Base-by-base conservation (phyloP, 257 asterid genomes). In the Gentiana straminea region DNA sequence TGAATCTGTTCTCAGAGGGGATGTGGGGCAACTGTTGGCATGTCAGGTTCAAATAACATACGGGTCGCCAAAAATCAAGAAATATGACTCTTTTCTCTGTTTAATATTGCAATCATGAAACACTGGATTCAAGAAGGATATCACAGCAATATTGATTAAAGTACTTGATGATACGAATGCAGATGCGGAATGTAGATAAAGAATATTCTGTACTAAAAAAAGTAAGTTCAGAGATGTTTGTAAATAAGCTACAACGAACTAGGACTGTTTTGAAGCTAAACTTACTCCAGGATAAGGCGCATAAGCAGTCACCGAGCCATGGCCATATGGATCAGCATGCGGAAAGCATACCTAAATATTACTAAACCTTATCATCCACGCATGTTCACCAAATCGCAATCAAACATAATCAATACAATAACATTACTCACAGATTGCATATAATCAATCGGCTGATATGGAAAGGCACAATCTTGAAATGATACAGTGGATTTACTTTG, bases 271-370 rank as follows among this genome's bases (percentile, higher is more conserved):
- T 51, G 13, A 13, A 45, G 35, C 44, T 51, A 45, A 48, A 53
- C 60, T 70, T 63, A 70, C 76, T 64, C 57, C 13, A 63, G 62
- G 38, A 55, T 13, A 65, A 51, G 59, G 63, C 58, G 64, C 64
- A 61, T 65, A 65, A 13, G 62, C 61, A 70, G 67, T 43, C 55
- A 58, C 34, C 10, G 51, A 33, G 4, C 62, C 62, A 43, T 15
- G 57, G 51, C 49, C n/a, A 58, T 60, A 61, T 9, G 64, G 39
- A 51, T 61, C 64, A 49, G 61, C 58, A 51, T 70, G 34, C 15
- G 75, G 71, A 55, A 41, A 34, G 54, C 37, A 34, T 49, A 54
- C 75, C 75, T 65, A 55, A 9, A 34, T 15, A 59, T 51, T 46
- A 48, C 1, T 13, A 41, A 56, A 44, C 35, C 45, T 50, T 37